A percentile compares a stretch with the other conserved stretches of the same genome.
These are phyloP conservation scores for Aphanomyces invadans DNA, from an alignment of 352 stramenopile species.

Conservation along the genomic window DNA sequence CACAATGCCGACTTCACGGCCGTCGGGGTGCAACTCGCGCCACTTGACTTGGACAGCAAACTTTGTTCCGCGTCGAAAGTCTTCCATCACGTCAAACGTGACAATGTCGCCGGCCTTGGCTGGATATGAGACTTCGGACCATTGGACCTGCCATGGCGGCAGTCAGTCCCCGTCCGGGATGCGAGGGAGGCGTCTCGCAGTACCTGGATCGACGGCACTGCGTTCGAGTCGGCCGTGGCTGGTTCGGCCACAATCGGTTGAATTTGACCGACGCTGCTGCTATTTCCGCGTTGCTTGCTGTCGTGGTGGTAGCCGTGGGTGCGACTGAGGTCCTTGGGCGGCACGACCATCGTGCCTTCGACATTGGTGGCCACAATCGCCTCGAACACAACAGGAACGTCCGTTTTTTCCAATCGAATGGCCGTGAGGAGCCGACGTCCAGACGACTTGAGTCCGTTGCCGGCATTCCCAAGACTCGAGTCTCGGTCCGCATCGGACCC, in stretches of 20 bases:
- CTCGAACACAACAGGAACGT: conserved; percentile 57
- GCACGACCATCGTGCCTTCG: conserved; percentile 49
- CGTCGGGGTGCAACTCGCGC: conserved; percentile 50
- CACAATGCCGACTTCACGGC: conserved; percentile 61
- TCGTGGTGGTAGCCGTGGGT: not conserved
- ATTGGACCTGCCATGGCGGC: conserved; percentile 35
- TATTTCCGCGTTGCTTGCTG: not conserved
- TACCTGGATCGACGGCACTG: too few species aligned
- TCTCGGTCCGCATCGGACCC: conserved; percentile 43
- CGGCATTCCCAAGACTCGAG: too few species aligned
- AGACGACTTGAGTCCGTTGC: not conserved
- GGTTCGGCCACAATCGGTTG: not conserved
- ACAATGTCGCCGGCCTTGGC: conserved; percentile 53
- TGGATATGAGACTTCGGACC: conserved; percentile 62
- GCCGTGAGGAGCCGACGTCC: conserved; percentile 37
- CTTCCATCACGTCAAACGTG: conserved; percentile 56
- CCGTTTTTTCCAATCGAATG: conserved; percentile 52
- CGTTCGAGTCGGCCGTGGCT: too few species aligned
- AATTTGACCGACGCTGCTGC: not conserved
- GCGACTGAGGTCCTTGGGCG: conserved; percentile 43
- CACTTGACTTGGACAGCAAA: conserved; percentile 60
- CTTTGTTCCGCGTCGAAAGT: conserved; percentile 51
- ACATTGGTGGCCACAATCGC: conserved; percentile 47
- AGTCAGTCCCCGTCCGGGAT: not conserved
- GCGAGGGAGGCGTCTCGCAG: too few species aligned